These are phyloP conservation scores for Candida sphagnicola DNA, from an alignment of 805 yeast genomes.

Conservation along the genomic window DNA sequence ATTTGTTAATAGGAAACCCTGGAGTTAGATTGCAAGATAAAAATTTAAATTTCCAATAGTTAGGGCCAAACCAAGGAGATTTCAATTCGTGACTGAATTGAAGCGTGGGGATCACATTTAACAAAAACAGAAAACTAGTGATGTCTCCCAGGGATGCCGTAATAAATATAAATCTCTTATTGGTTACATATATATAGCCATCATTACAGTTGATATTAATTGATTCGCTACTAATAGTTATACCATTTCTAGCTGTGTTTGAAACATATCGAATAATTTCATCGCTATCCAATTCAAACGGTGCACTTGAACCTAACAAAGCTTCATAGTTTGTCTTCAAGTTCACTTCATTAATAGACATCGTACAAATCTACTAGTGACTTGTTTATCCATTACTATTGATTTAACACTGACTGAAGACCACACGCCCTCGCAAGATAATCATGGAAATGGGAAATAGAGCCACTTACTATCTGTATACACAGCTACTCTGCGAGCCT, in stretches of 20 bases:
- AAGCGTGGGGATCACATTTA: conserved; percentile 19
- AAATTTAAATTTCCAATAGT: conserved; percentile 44
- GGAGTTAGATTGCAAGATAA: conserved; percentile 35
- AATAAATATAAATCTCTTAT: conserved; percentile 36
- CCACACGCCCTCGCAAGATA: too few relatives aligned
- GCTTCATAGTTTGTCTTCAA: conserved; percentile 11
- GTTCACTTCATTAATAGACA: conserved; percentile 27
- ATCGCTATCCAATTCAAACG: conserved; percentile 19
- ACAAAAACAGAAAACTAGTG: conserved; percentile 36
- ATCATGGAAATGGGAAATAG: too few relatives aligned
- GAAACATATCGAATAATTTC: conserved; percentile 13
- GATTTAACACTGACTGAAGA: too few relatives aligned
- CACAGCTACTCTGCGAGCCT: too few relatives aligned
- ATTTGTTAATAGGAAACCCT: conserved; percentile 36
- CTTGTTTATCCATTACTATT: too few relatives aligned
- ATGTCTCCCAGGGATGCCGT: conserved; percentile 39
- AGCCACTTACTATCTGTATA: too few relatives aligned
- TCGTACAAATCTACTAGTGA: too few relatives aligned
- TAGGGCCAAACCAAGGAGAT: conserved; percentile 54
- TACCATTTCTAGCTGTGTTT: conserved; percentile 22
- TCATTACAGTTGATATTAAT: conserved; percentile 29
- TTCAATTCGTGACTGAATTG: conserved; percentile 38
- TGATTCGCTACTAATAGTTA: conserved; percentile 12
- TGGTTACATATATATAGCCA: conserved; percentile 42
- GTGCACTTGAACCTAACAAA: conserved; percentile 7